These are phyloP conservation scores for Diaporthe sp. DNA, from an alignment of 2,329 filamentous ascomycete genomes.

Conservation along the genomic window DNA sequence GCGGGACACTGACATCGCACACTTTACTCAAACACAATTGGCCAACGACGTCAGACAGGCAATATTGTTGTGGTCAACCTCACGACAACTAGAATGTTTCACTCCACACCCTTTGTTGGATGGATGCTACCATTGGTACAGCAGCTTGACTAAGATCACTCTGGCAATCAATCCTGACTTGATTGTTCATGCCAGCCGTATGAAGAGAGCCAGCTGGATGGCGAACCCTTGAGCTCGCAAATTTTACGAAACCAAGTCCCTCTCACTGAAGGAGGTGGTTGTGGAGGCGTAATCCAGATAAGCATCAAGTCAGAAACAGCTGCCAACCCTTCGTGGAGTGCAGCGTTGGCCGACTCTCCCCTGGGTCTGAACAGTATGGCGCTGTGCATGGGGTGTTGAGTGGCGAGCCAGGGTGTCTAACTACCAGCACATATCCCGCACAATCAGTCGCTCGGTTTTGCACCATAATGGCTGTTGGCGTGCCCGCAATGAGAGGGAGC, in stretches of 20 bases:
- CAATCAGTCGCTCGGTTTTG: background rate
- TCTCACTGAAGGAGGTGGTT: background rate
- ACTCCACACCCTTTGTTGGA: conserved; percentile 1
- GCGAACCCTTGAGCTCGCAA: background rate
- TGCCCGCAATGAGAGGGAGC: conserved; percentile 2
- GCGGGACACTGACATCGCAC: conserved; percentile 25
- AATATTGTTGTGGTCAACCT: conserved; percentile 6
- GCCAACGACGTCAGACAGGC: background rate
- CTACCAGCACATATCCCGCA: conserved; percentile 11
- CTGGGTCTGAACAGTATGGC: background rate
- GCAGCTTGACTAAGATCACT: background rate
- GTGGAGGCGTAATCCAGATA: background rate
- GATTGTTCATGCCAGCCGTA: background rate
- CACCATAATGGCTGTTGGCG: background rate
- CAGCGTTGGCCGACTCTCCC: background rate
- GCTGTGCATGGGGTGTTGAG: conserved; percentile 11
- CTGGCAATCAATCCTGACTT: background rate
- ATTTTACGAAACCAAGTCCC: background rate
- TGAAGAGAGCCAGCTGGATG: background rate
- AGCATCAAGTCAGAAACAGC: background rate
- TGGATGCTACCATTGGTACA: background rate
- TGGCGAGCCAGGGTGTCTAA: conserved; percentile 7
- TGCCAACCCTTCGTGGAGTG: background rate
- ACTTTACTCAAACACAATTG: conserved; percentile 13
- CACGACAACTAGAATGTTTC: conserved; percentile 1